These are phyloP conservation scores for Beauveria asiatica DNA, from an alignment of 2,329 filamentous ascomycete genomes.

Conservation along the genomic window DNA sequence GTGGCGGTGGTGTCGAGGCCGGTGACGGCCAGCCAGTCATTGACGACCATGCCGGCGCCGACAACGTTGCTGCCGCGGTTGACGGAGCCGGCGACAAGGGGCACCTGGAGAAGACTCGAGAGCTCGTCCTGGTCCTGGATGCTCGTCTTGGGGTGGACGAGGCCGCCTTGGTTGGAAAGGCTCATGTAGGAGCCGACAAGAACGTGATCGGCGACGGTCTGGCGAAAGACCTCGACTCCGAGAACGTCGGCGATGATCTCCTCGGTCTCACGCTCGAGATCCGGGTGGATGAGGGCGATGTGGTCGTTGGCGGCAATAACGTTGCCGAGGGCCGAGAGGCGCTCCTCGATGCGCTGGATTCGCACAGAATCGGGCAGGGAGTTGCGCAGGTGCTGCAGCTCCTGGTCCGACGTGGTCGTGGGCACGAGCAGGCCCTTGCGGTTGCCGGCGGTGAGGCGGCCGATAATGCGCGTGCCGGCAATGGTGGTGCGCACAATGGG, in stretches of 20 bases:
- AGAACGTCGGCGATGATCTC: conserved; percentile 96
- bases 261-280: conserved; percentile 94
- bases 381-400: conserved; percentile 94
- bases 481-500: conserved; percentile 96
- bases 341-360: conserved; percentile 96
- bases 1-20: conserved; percentile 95
- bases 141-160: conserved; percentile 93
- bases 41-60: conserved; percentile 54
- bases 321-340: conserved; percentile 89
- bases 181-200: conserved; percentile 96
- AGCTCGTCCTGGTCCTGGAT: conserved; percentile 98
- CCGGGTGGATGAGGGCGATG: conserved; percentile 91
- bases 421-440: conserved; percentile 93
- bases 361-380: conserved; percentile 84
- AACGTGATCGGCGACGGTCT: conserved; percentile 96
- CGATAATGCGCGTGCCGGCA: conserved; percentile 91
- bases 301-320: conserved; percentile 96
- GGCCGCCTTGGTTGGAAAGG: conserved; percentile 88
- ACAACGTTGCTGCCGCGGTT: conserved; percentile 92
- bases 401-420: conserved; percentile 93
- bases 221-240: conserved; percentile 81
- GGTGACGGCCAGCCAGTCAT: conserved; percentile 94
- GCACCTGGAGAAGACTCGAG: conserved; percentile 85
- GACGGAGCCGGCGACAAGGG: conserved; percentile 86
- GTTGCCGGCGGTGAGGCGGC: conserved; percentile 91